Percentiles rank a stretch among this genome's conserved stretches.
phyloP scores from a whole-genome alignment of 495 filamentous ascomycete species.

The Xanthoparmelia taractica region DNA sequence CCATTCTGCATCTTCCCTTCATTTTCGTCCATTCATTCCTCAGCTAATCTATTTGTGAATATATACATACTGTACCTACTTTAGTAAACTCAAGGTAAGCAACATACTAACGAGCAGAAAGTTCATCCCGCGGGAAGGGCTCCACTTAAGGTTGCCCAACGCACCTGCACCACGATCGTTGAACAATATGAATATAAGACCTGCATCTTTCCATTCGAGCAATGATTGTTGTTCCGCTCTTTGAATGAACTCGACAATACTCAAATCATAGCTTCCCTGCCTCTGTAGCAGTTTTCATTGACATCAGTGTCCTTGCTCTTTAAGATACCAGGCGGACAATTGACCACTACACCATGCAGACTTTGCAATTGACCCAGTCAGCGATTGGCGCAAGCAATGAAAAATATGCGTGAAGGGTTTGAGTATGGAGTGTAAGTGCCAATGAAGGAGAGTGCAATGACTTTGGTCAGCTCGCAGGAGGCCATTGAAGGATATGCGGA shows the following conservation, averaged over 20 bases:
- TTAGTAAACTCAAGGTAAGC: conserved; percentile 6
- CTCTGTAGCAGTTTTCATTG: neutral
- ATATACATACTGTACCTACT: neutral
- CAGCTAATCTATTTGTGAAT: neutral
- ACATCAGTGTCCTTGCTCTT: neutral
- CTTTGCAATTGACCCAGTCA: conserved; percentile 12
- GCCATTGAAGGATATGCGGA: conserved; percentile 20
- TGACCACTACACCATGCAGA: neutral
- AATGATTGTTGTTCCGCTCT: no score
- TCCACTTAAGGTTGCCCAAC: neutral
- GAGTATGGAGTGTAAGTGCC: conserved; percentile 26
- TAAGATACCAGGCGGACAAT: neutral
- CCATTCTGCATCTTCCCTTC: neutral
- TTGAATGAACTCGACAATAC: neutral
- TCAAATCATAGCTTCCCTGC: neutral
- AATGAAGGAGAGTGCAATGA: conserved; percentile 25
- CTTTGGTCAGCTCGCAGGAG: conserved; percentile 25
- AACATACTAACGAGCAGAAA: neutral
- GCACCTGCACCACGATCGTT: neutral
- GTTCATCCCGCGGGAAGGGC: neutral
- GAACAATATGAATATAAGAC: neutral
- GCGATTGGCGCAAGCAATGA: conserved; percentile 20
- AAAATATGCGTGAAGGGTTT: conserved; percentile 21
- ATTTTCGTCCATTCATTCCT: neutral
- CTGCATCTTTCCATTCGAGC: no score